phyloP scores from a whole-genome alignment of 345 rosid species.

The Aethionema arabicum region DNA sequence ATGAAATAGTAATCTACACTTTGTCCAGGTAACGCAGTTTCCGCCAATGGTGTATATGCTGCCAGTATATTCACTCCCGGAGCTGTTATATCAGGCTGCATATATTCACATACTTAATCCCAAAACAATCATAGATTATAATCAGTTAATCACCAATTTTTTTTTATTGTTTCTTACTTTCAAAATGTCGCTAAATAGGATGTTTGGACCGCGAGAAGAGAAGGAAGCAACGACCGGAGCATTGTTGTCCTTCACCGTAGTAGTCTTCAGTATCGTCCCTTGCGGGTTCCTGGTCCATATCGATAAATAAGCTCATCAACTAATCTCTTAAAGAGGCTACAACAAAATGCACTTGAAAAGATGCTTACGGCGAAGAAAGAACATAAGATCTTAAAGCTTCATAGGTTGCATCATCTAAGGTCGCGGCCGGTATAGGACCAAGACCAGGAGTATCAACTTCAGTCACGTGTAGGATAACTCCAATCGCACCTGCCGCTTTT shows the following conservation, averaged over 20 bases:
- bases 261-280: constrained; percentile 40
- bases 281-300: constrained; percentile 28
- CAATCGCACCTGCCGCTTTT: constrained; percentile 38
- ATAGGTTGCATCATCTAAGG: constrained; percentile 22
- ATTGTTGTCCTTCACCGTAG: constrained; percentile 28
- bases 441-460: constrained; percentile 31
- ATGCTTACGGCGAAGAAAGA: constrained; percentile 35
- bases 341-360: constrained; percentile 31
- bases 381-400: constrained; percentile 34
- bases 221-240: constrained; percentile 46
- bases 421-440: constrained; percentile 33
- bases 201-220: constrained; percentile 53
- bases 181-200: constrained; percentile 43
- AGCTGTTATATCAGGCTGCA: constrained; percentile 49
- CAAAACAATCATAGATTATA: background rate
- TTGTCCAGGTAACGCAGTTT: constrained; percentile 28
- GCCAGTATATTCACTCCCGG: constrained; percentile 48
- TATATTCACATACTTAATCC: background rate
- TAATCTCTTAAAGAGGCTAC: background rate
- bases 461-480: constrained; percentile 28
- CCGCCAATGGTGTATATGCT: constrained; percentile 32
- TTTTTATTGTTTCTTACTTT: constrained; percentile 30
- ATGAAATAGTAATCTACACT: constrained; percentile 31
- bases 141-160: background rate
- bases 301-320: too few relatives aligned